A percentile compares a stretch with the other conserved stretches of the same genome.
phyloP scores from a whole-genome alignment of 1,284 basidiomycete species.

The Ceratobasidium sp. region DNA sequence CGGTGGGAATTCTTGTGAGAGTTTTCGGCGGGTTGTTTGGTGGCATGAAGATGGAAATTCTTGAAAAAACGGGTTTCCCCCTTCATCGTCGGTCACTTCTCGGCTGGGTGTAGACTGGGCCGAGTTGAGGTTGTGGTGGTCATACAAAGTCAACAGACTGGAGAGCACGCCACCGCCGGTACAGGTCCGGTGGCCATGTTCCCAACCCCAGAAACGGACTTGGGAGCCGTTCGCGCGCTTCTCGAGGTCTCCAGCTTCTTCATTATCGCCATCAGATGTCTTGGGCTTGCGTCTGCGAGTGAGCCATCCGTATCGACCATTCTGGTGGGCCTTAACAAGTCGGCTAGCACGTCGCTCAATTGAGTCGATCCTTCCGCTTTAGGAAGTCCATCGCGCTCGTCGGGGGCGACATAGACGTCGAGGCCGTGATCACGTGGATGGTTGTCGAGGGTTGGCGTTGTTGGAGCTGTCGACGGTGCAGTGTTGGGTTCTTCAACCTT shows the following conservation, averaged over 20 bases:
- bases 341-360: constrained; percentile 25
- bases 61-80: constrained; percentile 24
- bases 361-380: not conserved
- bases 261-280: constrained; percentile 8
- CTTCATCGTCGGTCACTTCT: constrained; percentile 24
- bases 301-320: constrained; percentile 9
- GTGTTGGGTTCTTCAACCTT: constrained; percentile 41
- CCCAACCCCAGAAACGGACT: not conserved
- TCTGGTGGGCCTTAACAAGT: constrained; percentile 23
- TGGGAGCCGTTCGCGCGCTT: constrained; percentile 29
- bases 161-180: constrained; percentile 57
- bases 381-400: constrained; percentile 47
- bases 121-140: constrained; percentile 50
- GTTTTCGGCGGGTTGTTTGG: not conserved
- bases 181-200: constrained; percentile 7
- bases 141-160: constrained; percentile 61
- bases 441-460: constrained; percentile 35
- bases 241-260: constrained; percentile 27
- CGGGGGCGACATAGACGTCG: constrained; percentile 40
- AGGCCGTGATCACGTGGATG: constrained; percentile 41
- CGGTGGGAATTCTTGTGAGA: constrained; percentile 34
- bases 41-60: not conserved
- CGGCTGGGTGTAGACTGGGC: constrained; percentile 44
- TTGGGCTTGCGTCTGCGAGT: constrained; percentile 14
- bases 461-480: constrained; percentile 19